These are phyloP conservation scores for Ilex paraguariensis DNA, from an alignment of 305 asterid species.

Conservation along the genomic window DNA sequence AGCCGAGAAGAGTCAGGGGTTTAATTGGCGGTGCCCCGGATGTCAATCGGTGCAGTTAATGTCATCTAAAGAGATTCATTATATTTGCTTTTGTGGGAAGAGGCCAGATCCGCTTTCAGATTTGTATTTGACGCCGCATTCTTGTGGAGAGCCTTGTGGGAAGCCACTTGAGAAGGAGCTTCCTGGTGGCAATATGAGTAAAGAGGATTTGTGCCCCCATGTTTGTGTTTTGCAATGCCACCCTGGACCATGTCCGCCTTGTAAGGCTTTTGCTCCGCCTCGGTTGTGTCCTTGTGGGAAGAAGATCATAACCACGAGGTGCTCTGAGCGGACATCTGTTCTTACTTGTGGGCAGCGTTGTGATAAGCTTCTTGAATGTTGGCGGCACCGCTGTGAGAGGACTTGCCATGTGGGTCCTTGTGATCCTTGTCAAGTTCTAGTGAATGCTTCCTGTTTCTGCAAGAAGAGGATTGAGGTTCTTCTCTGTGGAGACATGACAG, in stretches of 20 bases:
- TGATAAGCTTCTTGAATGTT: slow-evolving; percentile 82
- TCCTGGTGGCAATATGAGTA: slow-evolving; percentile 48
- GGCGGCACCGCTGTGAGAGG: slow-evolving; percentile 65
- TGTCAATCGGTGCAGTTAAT: slow-evolving; percentile 91
- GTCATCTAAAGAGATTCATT: slow-evolving; percentile 73
- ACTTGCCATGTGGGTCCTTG: slow-evolving; percentile 88
- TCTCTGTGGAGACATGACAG: slow-evolving; percentile 70
- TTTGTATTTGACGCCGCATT: slow-evolving; percentile 91
- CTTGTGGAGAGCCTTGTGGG: slow-evolving; percentile 99
- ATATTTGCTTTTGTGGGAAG: slow-evolving; percentile 82
- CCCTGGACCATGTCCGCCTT: slow-evolving; percentile 98
- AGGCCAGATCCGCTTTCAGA: slow-evolving; percentile 89
- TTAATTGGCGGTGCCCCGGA: slow-evolving; percentile 98
- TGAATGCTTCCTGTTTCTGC: slow-evolving; percentile 87
- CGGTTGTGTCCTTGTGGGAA: slow-evolving; percentile 86
- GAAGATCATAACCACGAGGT: slow-evolving; percentile 76
- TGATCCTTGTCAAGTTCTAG: slow-evolving; percentile 63
- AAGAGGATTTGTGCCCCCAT: slow-evolving; percentile 93
- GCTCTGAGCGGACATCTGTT: slow-evolving; percentile 78
- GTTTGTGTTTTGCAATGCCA: slow-evolving; percentile 91
- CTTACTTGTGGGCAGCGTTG: slow-evolving; percentile 86
- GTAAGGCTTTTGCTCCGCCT: slow-evolving; percentile 96
- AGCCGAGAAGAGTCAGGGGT: slow-evolving; percentile 78
- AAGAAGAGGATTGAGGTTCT: slow-evolving; percentile 64
- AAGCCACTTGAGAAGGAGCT: slow-evolving; percentile 71